phyloP scores from a whole-genome alignment of 1,139 yeast species.

The Lodderomyces pseudojiufengensis region DNA sequence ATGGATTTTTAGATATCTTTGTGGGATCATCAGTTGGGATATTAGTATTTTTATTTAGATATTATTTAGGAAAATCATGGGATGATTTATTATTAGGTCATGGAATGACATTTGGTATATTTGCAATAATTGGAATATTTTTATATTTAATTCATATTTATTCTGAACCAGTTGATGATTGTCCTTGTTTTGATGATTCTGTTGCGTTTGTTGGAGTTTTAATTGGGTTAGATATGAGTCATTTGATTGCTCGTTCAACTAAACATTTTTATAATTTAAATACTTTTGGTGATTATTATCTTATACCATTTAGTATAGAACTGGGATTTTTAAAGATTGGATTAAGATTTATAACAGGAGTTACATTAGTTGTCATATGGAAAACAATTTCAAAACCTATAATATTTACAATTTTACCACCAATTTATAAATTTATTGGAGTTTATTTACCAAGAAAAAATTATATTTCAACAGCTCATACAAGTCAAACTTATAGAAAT shows the following conservation, averaged over 20 bases:
- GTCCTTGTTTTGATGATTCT: conserved; percentile 95
- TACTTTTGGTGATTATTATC: conserved; percentile 24
- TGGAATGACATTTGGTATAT: conserved; percentile 30
- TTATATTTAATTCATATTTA: conserved; percentile 59
- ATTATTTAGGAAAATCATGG: conserved; percentile 31
- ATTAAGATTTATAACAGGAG: conserved; percentile 54
- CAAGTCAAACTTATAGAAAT: conserved; percentile 30
- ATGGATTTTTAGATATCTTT: conserved; percentile 76
- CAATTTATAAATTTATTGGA: conserved; percentile 43
- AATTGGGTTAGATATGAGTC: conserved; percentile 64
- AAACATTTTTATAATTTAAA: conserved; percentile 21
- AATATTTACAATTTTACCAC: conserved; percentile 48
- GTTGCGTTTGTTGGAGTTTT: conserved; percentile 92
- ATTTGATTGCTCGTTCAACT: conserved; percentile 38
- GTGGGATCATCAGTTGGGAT: conserved; percentile 67
- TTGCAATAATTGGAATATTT: conserved; percentile 37
- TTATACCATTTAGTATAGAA: conserved; percentile 38
- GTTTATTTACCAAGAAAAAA: conserved; percentile 40
- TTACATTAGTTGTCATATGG: conserved; percentile 63
- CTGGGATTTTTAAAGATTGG: conserved; percentile 40
- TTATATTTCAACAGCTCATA: conserved; percentile 39
- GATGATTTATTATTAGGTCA: conserved; percentile 34
- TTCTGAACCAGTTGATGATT: conserved; percentile 85
- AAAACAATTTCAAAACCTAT: conserved; percentile 62
- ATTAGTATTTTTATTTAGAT: conserved; percentile 41